Base-by-base conservation (phyloP, 2,329 filamentous ascomycete species). In the Cordyceps militaris region DNA sequence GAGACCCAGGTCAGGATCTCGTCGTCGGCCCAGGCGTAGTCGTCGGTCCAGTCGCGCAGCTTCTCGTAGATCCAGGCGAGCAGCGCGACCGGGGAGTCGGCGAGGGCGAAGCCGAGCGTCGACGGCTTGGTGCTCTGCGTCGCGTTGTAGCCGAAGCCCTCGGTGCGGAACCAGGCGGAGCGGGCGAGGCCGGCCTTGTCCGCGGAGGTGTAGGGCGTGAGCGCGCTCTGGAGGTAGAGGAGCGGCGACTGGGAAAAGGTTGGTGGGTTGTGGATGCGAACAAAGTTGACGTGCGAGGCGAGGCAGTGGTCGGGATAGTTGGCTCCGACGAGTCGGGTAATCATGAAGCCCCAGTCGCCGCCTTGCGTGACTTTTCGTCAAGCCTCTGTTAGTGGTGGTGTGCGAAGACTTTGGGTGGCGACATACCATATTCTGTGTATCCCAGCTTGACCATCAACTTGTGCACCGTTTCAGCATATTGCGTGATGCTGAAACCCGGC, bases 41-140 rank as follows among this genome's bases (percentile, higher is more conserved):
- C 65, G 64, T 92, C 88, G 0, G 84, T 85, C 89, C 88, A 93
- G 64, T 88, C 85, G 63, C 87, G 82, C 40, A 93, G 72, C 68
- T 93, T 93, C 71, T 93, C 89, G 63, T 88, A 88, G 38, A 93
- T 84, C 89, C 89, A 94, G 0, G 87, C 82, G 1, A 93, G 74
- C 2, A 91, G 73, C 0, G 80, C 87, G 0, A 89, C 80, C 0
- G 89, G 89, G 7, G 80, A 85, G 66, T 91, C 88, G 0, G 81
- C 77, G 4, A 92, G 74, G 0, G 77, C 83, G 65, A 89, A 89
- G 0, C 85, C 85, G 0, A 92, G 66, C 0, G 89, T 93, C 53
- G 89, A 84, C 0, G 89, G 89, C 58, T 86, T 85, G 0, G 88
- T 91, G 3, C 80, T 83, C 49, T 71, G 69, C 46, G 64, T 26